Evolutionary conservation across 805 yeast genomes (phyloP).

Genomic region (Debaryomyces prosopidis): DNA sequence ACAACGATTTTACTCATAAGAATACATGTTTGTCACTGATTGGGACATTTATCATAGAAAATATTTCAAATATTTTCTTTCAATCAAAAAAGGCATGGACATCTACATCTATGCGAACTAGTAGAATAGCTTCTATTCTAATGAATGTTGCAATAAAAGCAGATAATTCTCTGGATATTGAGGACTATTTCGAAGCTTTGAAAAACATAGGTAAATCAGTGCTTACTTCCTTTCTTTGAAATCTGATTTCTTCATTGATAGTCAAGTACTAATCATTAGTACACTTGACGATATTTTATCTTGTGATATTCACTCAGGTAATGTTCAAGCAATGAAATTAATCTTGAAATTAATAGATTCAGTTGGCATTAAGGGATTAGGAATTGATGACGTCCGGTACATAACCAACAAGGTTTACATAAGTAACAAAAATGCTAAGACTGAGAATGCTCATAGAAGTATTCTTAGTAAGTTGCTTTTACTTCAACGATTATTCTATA

Average conservation of each 20-base stretch:
- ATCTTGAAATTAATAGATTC: conserved; percentile 50
- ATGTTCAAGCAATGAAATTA: conserved; percentile 39
- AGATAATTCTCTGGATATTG: conserved; percentile 15
- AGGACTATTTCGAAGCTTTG: conserved; percentile 29
- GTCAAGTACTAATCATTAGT: conserved; percentile 64
- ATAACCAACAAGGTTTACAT: conserved; percentile 15
- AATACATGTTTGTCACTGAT: conserved; percentile 43
- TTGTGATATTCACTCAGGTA: conserved; percentile 40
- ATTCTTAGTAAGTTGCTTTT: conserved; percentile 60
- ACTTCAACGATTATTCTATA: conserved; percentile 53
- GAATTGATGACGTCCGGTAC: conserved; percentile 37
- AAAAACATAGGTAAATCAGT: conserved; percentile 37
- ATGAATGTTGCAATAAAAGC: conserved; percentile 40
- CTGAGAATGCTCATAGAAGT: conserved; percentile 52
- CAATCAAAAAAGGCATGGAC: conserved; percentile 59
- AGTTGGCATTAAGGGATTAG: conserved; percentile 58
- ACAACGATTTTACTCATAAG: conserved; percentile 49
- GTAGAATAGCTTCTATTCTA: conserved; percentile 57
- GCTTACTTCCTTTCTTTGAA: conserved; percentile 48
- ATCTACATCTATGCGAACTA: conserved; percentile 60
- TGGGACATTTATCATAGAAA: conserved; percentile 51
- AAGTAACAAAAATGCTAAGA: too few relatives aligned
- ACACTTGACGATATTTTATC: conserved; percentile 56
- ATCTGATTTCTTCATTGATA: conserved; percentile 51
- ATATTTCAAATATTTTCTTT: conserved; percentile 47